Base-by-base conservation (phyloP, 176 grass and related monocot species). In the Raddia guianensis region DNA sequence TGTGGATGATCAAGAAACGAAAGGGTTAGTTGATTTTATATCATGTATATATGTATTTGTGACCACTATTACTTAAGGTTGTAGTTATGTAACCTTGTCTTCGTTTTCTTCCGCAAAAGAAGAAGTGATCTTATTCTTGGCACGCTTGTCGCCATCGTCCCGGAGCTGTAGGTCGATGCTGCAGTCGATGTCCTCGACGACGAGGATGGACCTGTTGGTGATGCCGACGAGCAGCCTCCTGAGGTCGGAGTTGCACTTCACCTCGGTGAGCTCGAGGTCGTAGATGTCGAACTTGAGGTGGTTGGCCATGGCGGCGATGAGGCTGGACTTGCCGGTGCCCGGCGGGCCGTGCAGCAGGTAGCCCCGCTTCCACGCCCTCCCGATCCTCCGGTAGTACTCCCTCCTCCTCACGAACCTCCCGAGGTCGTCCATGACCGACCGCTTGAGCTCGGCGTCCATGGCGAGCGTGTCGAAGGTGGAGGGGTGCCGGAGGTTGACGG, bases 281-380 rank as follows among this genome's bases (percentile, higher is more conserved):
- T 91, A 91, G 48, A 88, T 82, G 70, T 88, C 82, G n/a, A 91
- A 88, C 82, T 82, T 87, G 73, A 91, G 89, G 75, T 78, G 63
- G 63, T 88, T 91, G 7, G 82, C 89, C 82, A 88, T 88, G 16
- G 89, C 89, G 0, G 85, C 85, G 0, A 91, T 60, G 35, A 88
- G 75, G 66, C 85, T 82, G 13, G 89, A 91, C 73, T 88, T 91
- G 74, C 85, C 82, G 3, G 76, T 86, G 16, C 76, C 76, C 0
- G 84, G 84, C 11, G 84, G 84, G 0, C 84, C 68, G 11, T 86
- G 80, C 37, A 40, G 50, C 16, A 85, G 46, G 56, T 91, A 91
- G 12, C 92, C 92, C 1, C 89, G 86, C 62, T 94, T 94, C 92
- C 92, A 94, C 1, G 92, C 86, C 67, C 88, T 80, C 6, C 89